These are phyloP conservation scores for Moricandia moricandioides DNA, from an alignment of 345 rosid genomes.

Conservation along the genomic window DNA sequence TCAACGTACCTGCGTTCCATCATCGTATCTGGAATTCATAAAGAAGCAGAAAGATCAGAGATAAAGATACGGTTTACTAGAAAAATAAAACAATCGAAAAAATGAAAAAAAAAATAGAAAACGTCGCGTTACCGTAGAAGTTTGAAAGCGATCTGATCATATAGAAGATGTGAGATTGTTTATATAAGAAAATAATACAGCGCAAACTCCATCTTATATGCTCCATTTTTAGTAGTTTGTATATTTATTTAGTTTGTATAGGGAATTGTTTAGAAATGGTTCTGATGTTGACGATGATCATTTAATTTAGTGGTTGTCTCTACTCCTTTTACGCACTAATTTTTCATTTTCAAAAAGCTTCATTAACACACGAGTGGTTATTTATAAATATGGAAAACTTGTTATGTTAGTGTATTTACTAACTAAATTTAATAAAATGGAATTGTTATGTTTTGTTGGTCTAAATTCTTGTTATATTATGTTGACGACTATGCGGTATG, in stretches of 20 bases:
- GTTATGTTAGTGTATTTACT: not conserved
- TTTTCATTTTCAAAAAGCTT: constrained; percentile 16
- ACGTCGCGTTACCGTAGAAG: constrained; percentile 23
- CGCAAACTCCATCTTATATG: not conserved
- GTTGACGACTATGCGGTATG: not conserved
- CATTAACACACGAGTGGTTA: not conserved
- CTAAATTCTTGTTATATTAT: not conserved
- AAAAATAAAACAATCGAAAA: not conserved
- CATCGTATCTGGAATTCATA: constrained; percentile 13
- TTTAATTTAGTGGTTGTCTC: constrained; percentile 26
- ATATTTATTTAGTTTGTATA: not conserved
- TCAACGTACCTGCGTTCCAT: constrained; percentile 21
- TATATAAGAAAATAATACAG: not conserved
- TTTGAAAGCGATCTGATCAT: constrained; percentile 29
- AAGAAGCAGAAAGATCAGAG: constrained; percentile 20
- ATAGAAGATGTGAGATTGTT: not conserved
- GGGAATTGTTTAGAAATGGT: constrained; percentile 3
- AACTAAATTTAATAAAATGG: not conserved
- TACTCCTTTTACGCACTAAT: not conserved
- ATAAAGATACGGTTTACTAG: constrained; percentile 6
- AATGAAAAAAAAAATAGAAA: constrained; percentile 2
- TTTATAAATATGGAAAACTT: not conserved
- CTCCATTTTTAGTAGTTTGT: not conserved
- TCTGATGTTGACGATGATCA: constrained; percentile 7
- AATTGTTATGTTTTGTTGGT: not conserved